Evolutionary conservation across 2,329 filamentous ascomycete genomes (phyloP).

Genomic region (Epichloe sibirici): DNA sequence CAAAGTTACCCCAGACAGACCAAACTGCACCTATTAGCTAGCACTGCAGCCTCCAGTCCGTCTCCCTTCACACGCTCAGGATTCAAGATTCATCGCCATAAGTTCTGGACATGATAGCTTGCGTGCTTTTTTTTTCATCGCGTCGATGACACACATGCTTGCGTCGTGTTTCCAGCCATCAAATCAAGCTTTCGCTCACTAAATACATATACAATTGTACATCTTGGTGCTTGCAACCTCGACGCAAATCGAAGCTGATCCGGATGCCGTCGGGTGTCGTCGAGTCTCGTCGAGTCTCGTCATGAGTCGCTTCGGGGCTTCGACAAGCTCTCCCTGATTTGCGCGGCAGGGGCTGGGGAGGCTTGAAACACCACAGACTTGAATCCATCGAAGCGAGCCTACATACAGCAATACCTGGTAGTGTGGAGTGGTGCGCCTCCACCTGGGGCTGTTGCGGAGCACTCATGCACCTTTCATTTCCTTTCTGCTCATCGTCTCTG

Average conservation of each 20-base stretch:
- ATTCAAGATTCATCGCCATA: too few species aligned
- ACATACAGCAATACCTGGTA: neutral
- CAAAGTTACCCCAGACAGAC: too few species aligned
- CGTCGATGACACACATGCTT: neutral
- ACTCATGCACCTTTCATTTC: slow-evolving; percentile 7
- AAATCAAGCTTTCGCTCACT: too few species aligned
- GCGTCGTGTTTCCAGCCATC: neutral
- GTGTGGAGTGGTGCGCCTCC: neutral
- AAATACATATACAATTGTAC: too few species aligned
- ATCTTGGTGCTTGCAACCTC: too few species aligned
- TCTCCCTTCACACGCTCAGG: too few species aligned
- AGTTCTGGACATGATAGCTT: neutral
- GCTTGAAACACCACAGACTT: neutral
- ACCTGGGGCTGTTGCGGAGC: slow-evolving; percentile 1
- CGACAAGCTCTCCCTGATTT: neutral
- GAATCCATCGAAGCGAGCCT: neutral
- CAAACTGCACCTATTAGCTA: too few species aligned
- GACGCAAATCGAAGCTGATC: too few species aligned
- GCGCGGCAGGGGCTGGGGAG: neutral
- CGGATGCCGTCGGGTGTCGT: too few species aligned
- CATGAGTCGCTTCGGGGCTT: neutral
- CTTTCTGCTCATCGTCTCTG: neutral
- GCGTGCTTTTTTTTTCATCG: too few species aligned
- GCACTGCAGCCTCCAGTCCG: too few species aligned
- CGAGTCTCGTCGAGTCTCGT: neutral